These are phyloP conservation scores for Suillus subalutaceus DNA, from an alignment of 768 basidiomycete genomes.

Conservation along the genomic window DNA sequence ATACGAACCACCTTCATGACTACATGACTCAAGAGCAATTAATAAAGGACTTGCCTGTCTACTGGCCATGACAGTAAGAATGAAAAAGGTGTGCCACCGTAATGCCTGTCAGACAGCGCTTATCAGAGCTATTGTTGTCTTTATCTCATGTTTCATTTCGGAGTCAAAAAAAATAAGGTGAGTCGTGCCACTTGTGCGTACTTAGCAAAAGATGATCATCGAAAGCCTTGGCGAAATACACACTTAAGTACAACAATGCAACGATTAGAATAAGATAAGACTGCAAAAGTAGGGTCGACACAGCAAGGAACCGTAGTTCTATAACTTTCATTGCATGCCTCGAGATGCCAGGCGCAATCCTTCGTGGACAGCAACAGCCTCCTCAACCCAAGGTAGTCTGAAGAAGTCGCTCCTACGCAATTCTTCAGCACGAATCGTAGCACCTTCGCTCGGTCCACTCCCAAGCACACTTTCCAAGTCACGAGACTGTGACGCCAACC, in stretches of 20 bases:
- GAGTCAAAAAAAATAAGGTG: constrained; percentile 14
- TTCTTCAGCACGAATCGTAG: constrained; percentile 85
- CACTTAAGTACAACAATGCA: constrained; percentile 7
- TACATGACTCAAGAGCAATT: neutral
- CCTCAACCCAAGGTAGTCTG: constrained; percentile 88
- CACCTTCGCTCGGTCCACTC: constrained; percentile 79
- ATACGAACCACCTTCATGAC: constrained; percentile 9
- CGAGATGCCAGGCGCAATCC: constrained; percentile 67
- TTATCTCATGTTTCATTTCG: constrained; percentile 16
- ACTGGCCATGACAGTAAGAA: constrained; percentile 54
- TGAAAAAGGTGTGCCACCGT: constrained; percentile 9
- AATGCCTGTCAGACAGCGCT: neutral
- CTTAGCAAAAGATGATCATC: neutral
- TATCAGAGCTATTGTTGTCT: constrained; percentile 11
- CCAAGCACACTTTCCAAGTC: constrained; percentile 91
- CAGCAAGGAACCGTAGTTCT: neutral
- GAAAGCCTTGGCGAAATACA: constrained; percentile 3
- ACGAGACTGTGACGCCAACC: constrained; percentile 90
- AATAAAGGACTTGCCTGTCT: constrained; percentile 52
- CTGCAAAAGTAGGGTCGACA: constrained; percentile 1
- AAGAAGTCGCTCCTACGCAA: constrained; percentile 89
- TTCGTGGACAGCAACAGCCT: constrained; percentile 85
- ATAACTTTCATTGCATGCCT: constrained; percentile 39
- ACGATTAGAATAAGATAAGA: constrained; percentile 10
- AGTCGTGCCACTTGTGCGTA: constrained; percentile 6